Evolutionary conservation across 805 yeast genomes (phyloP).

Genomic region (Yarrowia yakushimensis): DNA sequence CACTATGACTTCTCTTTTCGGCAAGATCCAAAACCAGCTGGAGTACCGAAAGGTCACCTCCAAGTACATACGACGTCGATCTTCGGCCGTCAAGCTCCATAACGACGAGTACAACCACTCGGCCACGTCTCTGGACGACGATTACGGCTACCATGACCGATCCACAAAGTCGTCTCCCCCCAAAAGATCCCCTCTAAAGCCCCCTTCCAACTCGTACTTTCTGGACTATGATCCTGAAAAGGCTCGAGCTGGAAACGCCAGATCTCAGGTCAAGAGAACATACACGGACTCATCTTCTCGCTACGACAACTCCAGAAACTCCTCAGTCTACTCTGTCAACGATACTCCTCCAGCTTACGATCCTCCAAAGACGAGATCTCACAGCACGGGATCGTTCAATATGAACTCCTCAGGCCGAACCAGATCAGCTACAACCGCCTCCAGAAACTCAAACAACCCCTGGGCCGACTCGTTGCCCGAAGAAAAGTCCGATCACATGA

Average conservation of each 20-base stretch:
- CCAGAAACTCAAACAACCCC: constrained; percentile 25
- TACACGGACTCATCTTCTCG: not conserved
- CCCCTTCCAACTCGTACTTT: constrained; percentile 24
- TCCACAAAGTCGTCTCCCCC: not conserved
- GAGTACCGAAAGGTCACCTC: constrained; percentile 34
- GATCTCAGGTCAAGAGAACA: too few relatives aligned
- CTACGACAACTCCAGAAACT: not conserved
- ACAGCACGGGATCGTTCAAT: not conserved
- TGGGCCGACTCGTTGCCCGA: constrained; percentile 17
- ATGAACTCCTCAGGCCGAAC: not conserved
- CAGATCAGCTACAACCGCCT: constrained; percentile 28
- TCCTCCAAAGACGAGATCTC: not conserved
- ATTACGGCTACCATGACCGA: constrained; percentile 32
- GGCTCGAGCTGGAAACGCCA: too few relatives aligned
- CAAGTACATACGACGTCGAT: constrained; percentile 33
- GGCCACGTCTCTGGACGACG: constrained; percentile 28
- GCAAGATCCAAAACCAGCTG: constrained; percentile 30
- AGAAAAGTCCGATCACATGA: constrained; percentile 11
- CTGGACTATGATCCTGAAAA: constrained; percentile 10
- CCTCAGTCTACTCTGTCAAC: not conserved
- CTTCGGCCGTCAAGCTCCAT: constrained; percentile 31
- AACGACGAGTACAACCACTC: constrained; percentile 15
- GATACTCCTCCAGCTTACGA: not conserved
- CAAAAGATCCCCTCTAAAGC: not conserved
- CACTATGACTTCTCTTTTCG: constrained; percentile 26